Evolutionary conservation across 768 basidiomycete species (phyloP).

Genomic region (Boletus fagicola): DNA sequence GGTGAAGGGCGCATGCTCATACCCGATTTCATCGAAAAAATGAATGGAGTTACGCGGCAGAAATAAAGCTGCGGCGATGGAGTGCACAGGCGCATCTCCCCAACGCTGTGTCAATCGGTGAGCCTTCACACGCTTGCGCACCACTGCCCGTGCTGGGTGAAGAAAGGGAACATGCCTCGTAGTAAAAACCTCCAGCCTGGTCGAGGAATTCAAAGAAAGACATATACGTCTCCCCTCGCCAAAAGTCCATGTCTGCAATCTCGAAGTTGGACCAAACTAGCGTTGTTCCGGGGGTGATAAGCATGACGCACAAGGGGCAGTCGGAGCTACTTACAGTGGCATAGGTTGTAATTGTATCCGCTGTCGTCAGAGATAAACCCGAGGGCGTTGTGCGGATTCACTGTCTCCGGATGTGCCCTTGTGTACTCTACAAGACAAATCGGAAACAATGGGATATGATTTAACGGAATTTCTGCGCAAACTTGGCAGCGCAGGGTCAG

Average conservation of each 20-base stretch:
- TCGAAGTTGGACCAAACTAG: slow-evolving; percentile 95
- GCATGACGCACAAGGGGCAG: neutral
- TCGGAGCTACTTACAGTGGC: slow-evolving; percentile 49
- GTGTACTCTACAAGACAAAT: slow-evolving; percentile 24
- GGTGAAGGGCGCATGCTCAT: slow-evolving; percentile 29
- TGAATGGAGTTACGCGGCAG: slow-evolving; percentile 86
- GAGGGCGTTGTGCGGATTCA: slow-evolving; percentile 55
- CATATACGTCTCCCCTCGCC: slow-evolving; percentile 78
- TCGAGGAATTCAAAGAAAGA: slow-evolving; percentile 87
- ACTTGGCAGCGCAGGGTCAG: slow-evolving; percentile 33
- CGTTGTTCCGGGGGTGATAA: neutral
- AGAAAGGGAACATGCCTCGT: slow-evolving; percentile 54
- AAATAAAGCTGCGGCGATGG: slow-evolving; percentile 89
- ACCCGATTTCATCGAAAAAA: slow-evolving; percentile 89
- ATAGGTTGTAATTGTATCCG: slow-evolving; percentile 59
- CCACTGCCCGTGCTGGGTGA: neutral
- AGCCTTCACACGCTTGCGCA: neutral
- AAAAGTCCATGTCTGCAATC: slow-evolving; percentile 82
- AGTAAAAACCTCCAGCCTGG: slow-evolving; percentile 80
- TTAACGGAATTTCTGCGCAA: slow-evolving; percentile 36
- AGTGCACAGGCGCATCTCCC: slow-evolving; percentile 93
- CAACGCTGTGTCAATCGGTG: slow-evolving; percentile 53
- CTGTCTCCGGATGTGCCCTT: slow-evolving; percentile 44
- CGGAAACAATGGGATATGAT: neutral
- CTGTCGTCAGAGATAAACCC: slow-evolving; percentile 64